A percentile compares a stretch with the other conserved stretches of the same genome.
phyloP scores from a whole-genome alignment of 2,329 filamentous ascomycete genomes.

The Nigrospora sphaerica region DNA sequence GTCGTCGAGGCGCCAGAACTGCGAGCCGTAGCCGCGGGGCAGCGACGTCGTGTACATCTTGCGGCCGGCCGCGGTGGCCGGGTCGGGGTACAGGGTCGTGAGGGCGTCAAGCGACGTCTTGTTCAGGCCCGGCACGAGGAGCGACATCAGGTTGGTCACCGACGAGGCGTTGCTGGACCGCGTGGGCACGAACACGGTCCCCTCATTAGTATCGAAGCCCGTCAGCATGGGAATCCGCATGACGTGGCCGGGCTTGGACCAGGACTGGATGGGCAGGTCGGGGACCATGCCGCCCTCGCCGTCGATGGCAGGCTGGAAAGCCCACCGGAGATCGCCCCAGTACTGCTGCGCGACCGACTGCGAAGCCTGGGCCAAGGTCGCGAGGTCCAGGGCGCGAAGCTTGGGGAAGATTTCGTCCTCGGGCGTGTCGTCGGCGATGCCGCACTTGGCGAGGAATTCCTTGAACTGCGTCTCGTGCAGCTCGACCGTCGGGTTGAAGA shows the following conservation, averaged over 20 bases:
- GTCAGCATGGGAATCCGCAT: constrained; percentile 58
- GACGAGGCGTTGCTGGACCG: constrained; percentile 36
- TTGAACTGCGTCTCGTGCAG: constrained; percentile 49
- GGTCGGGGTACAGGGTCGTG: constrained; percentile 56
- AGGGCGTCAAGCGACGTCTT: constrained; percentile 45
- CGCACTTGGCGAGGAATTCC: constrained; percentile 44
- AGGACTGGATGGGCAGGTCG: constrained; percentile 51
- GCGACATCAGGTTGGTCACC: constrained; percentile 54
- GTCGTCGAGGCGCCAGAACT: constrained; percentile 51
- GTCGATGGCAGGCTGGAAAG: constrained; percentile 66
- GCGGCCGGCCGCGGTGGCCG: constrained; percentile 28
- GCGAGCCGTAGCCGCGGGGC: constrained; percentile 34
- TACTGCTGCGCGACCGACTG: constrained; percentile 35
- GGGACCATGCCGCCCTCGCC: constrained; percentile 45
- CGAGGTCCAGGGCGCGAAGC: constrained; percentile 37
- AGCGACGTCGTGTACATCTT: constrained; percentile 30
- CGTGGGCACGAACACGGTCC: constrained; percentile 54
- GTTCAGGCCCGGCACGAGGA: constrained; percentile 51
- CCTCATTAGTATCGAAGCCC: constrained; percentile 66
- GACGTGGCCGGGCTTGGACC: constrained; percentile 39
- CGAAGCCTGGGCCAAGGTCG: constrained; percentile 31
- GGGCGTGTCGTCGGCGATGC: constrained; percentile 39
- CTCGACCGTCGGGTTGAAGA: constrained; percentile 45
- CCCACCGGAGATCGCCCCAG: constrained; percentile 41
- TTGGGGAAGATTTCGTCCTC: constrained; percentile 41